These are phyloP conservation scores for Epichloe hybrida DNA, from an alignment of 2,329 filamentous ascomycete species.

Conservation along the genomic window DNA sequence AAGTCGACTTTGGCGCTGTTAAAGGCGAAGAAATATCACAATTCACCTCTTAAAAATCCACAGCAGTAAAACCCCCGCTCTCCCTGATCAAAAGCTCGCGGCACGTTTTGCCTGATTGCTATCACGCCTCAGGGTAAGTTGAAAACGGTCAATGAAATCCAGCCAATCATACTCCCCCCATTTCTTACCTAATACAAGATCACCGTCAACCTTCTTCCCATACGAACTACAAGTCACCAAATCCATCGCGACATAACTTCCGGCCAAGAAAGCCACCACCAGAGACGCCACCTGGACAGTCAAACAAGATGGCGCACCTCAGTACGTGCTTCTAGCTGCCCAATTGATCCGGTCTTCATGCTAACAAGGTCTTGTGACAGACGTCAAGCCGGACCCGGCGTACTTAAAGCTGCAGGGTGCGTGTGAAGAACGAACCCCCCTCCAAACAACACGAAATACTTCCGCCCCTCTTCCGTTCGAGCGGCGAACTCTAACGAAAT, in stretches of 20 bases:
- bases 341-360: neutral
- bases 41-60: no score
- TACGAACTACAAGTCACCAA: neutral
- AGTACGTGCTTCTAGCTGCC: constrained; percentile 13
- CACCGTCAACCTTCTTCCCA: neutral
- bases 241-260: constrained; percentile 11
- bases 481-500: constrained; percentile 11
- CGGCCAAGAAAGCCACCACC: constrained; percentile 7
- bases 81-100: no score
- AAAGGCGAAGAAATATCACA: no score
- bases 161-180: neutral
- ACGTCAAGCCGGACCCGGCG: constrained; percentile 29
- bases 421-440: constrained; percentile 10
- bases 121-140: neutral
- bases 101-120: no score
- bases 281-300: constrained; percentile 12
- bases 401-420: constrained; percentile 27
- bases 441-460: neutral
- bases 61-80: no score
- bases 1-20: no score
- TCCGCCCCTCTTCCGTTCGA: neutral
- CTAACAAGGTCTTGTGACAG: constrained; percentile 17
- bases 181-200: constrained; percentile 5
- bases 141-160: neutral
- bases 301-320: constrained; percentile 26